Conservation (phyloP, 495 filamentous ascomycete genomes). For the Aspergillus kassunensis region DNA sequence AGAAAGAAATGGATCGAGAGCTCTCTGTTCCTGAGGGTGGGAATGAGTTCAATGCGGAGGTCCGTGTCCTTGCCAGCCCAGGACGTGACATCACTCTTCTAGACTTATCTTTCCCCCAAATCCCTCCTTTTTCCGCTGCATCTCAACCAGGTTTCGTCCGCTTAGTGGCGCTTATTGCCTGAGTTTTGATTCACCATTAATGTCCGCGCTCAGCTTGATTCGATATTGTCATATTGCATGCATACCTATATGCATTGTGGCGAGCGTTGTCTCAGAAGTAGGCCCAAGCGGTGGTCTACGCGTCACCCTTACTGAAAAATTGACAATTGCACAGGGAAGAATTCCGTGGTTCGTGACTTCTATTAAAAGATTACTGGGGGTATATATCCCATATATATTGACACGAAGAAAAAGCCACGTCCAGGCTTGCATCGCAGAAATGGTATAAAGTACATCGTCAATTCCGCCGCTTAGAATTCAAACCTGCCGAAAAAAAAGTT, state of each 20-base stretch:
- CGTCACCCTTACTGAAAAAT: not conserved
- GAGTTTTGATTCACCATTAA: not conserved
- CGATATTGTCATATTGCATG: not conserved
- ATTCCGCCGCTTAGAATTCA: not conserved
- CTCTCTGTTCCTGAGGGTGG: conserved; percentile 4
- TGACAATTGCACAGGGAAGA: no score
- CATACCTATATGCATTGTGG: conserved; percentile 2
- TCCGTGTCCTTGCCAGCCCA: not conserved
- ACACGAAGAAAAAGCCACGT: not conserved
- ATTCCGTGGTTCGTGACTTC: not conserved
- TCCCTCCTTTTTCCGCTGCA: not conserved
- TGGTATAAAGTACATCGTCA: conserved; percentile 4
- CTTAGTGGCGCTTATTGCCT: not conserved
- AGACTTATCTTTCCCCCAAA: not conserved
- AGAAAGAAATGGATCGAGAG: conserved; percentile 6
- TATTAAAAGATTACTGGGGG: conserved; percentile 2
- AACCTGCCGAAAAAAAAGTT: not conserved
- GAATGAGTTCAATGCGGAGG: not conserved
- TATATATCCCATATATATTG: not conserved
- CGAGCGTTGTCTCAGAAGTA: no score
- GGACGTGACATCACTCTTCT: conserved; percentile 18
- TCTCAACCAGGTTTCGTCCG: not conserved
- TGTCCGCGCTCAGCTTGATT: not conserved
- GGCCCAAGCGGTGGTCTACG: not conserved
- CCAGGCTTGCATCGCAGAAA: conserved; percentile 3